phyloP scores from a whole-genome alignment of 495 filamentous ascomycete genomes.

The Penicillium pancosmium region DNA sequence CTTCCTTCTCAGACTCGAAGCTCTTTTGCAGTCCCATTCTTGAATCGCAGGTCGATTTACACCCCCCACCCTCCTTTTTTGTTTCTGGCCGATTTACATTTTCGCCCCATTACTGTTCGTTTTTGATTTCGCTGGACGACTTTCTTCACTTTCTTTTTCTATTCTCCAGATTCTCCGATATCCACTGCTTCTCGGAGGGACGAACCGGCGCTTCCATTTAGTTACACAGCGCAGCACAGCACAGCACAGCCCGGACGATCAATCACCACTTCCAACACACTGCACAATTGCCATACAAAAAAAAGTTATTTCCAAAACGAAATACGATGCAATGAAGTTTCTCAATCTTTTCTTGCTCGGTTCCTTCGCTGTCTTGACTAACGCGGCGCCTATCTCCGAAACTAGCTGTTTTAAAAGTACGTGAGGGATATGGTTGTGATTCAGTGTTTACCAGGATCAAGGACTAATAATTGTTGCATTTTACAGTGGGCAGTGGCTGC shows the following conservation, averaged over 20 bases:
- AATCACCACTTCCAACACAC: neutral
- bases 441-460: neutral
- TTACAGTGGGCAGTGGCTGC: neutral
- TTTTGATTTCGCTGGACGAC: neutral
- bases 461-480: neutral
- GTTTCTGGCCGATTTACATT: neutral
- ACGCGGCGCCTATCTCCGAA: neutral
- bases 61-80: neutral
- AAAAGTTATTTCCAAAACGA: neutral
- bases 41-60: slow-evolving; percentile 5
- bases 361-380: slow-evolving; percentile 2
- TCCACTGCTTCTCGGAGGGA: too few relatives aligned
- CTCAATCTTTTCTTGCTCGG: neutral
- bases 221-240: too few relatives aligned
- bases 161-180: neutral
- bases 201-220: too few relatives aligned
- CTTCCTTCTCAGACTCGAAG: neutral
- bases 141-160: neutral
- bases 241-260: neutral
- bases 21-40: neutral
- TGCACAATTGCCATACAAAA: too few relatives aligned
- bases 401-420: slow-evolving; percentile 3
- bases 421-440: neutral
- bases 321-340: slow-evolving; percentile 6
- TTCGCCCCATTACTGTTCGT: neutral